Percentiles rank a stretch among this genome's conserved stretches.
These are phyloP conservation scores for Cryptosporidium tyzzeri DNA, from an alignment of 169 alveolate species.

Conservation along the genomic window DNA sequence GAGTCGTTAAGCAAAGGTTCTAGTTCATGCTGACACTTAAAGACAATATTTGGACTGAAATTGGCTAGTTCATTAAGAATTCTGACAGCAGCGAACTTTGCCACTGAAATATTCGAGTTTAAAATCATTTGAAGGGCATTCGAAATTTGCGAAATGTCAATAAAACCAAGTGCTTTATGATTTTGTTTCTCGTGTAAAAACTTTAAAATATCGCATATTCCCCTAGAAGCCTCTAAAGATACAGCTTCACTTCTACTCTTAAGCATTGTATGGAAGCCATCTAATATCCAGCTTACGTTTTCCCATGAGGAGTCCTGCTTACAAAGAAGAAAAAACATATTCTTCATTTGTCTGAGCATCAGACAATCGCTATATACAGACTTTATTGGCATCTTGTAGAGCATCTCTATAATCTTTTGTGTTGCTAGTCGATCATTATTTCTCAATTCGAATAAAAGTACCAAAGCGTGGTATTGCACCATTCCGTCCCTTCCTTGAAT, in stretches of 20 bases:
- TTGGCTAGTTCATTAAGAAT: constrained; percentile 85
- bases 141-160: constrained; percentile 56
- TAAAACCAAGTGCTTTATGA: constrained; percentile 51
- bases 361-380: constrained; percentile 67
- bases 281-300: constrained; percentile 58
- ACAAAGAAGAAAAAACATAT: constrained; percentile 11
- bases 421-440: constrained; percentile 86
- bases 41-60: constrained; percentile 81
- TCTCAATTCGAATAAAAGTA: constrained; percentile 92
- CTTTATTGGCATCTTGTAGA: constrained; percentile 51
- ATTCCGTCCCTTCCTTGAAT: constrained; percentile 88
- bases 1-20: constrained; percentile 91
- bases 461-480: constrained; percentile 95
- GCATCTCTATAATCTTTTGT: constrained; percentile 81
- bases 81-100: constrained; percentile 90
- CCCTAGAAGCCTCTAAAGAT: constrained; percentile 86
- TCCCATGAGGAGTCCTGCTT: constrained; percentile 38
- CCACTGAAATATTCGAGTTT: constrained; percentile 87
- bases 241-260: constrained; percentile 84
- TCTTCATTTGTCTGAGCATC: constrained; percentile 74
- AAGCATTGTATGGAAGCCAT: constrained; percentile 79
- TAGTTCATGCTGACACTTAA: constrained; percentile 88
- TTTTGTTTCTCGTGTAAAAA: constrained; percentile 54
- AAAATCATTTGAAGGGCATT: constrained; percentile 82
- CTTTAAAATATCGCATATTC: constrained; percentile 79